A percentile compares a stretch with the other conserved stretches of the same genome.
Evolutionary conservation across 2,329 filamentous ascomycete genomes (phyloP).

Genomic region (Ascochyta clinopodiicola): DNA sequence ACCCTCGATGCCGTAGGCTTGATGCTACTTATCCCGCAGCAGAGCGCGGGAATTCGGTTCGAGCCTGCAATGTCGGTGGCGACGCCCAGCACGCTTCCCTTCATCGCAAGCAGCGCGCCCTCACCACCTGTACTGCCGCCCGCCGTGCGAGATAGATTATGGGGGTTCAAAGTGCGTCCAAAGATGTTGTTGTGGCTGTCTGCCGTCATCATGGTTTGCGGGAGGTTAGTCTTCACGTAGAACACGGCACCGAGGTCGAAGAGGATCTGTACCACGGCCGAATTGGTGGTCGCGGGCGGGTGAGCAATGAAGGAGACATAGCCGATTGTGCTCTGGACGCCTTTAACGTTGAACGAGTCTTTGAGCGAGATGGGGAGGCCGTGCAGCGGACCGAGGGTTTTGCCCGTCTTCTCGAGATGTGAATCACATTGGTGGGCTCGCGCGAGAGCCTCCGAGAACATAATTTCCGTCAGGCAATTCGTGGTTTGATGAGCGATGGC

Average conservation of each 20-base stretch:
- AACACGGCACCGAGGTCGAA: conserved; percentile 55
- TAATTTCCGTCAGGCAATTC: conserved; percentile 53
- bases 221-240: conserved; percentile 62
- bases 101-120: conserved; percentile 64
- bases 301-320: conserved; percentile 56
- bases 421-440: conserved; percentile 49
- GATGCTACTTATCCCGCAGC: conserved; percentile 57
- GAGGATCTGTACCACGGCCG: conserved; percentile 47
- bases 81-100: conserved; percentile 65
- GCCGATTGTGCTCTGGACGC: conserved; percentile 64
- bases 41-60: conserved; percentile 60
- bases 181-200: conserved; percentile 69
- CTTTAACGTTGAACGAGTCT: conserved; percentile 68
- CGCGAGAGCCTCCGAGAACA: conserved; percentile 51
- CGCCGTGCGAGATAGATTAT: conserved; percentile 64
- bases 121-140: conserved; percentile 73
- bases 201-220: conserved; percentile 55
- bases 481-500: conserved; percentile 66
- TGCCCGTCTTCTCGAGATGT: conserved; percentile 46
- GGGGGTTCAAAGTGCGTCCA: conserved; percentile 68
- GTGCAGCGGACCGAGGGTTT: conserved; percentile 58
- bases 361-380: conserved; percentile 57
- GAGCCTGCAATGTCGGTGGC: conserved; percentile 65
- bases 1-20: conserved; percentile 60
- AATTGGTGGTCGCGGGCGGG: conserved; percentile 42